These are phyloP conservation scores for Vanilla planifolia DNA, from an alignment of 106 monocot genomes.

Conservation along the genomic window DNA sequence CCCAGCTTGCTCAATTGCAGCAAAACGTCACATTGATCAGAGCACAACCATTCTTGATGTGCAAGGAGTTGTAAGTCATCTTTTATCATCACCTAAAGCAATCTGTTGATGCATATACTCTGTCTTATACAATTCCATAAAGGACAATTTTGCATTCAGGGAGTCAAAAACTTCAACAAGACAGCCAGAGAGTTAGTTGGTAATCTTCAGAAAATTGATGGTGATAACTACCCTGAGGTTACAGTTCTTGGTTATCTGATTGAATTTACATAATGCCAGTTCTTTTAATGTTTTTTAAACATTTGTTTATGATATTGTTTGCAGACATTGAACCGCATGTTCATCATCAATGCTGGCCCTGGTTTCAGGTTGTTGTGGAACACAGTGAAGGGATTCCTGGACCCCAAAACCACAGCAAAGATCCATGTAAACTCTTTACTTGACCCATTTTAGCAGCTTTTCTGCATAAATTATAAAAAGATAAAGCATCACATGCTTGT, in stretches of 20 bases:
- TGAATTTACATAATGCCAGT: neutral
- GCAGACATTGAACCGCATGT: conserved; percentile 70
- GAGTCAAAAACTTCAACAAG: conserved; percentile 60
- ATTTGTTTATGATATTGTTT: neutral
- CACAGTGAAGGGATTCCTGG: conserved; percentile 82
- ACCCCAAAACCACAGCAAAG: conserved; percentile 72
- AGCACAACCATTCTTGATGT: conserved; percentile 67
- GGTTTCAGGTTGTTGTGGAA: conserved; percentile 90
- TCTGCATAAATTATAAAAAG: neutral
- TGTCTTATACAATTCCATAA: neutral
- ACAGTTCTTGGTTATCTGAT: neutral
- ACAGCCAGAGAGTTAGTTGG: conserved; percentile 55
- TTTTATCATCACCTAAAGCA: neutral
- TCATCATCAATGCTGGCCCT: conserved; percentile 73
- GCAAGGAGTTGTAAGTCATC: conserved; percentile 39
- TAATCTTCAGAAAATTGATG: conserved; percentile 61
- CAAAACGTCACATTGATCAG: conserved; percentile 61
- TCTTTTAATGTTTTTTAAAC: neutral
- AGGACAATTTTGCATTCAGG: conserved; percentile 15
- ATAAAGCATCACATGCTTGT: neutral
- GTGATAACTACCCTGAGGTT: conserved; percentile 89
- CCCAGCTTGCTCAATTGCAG: conserved; percentile 64
- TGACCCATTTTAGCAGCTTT: neutral
- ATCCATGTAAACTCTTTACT: conserved; percentile 31
- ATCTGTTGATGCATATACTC: neutral